phyloP scores from a whole-genome alignment of 225 moss, liverwort and hornwort species.

The Polytrichum formosum region DNA sequence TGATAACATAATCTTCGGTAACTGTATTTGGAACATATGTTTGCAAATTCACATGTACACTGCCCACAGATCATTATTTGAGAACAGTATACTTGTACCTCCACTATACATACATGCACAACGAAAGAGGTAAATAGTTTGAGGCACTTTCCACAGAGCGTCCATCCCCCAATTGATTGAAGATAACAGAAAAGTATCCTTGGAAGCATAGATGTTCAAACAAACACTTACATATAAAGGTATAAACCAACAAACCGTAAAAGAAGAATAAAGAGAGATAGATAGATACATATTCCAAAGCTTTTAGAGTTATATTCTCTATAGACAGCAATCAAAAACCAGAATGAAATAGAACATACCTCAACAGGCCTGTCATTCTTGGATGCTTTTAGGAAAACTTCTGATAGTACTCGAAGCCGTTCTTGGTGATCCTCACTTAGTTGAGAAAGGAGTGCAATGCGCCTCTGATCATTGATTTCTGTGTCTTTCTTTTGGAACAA shows the following conservation, averaged over 20 bases:
- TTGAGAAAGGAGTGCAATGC: constrained; percentile 23
- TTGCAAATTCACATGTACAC: background rate
- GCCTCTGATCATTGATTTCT: constrained; percentile 31
- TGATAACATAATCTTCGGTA: background rate
- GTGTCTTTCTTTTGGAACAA: constrained; percentile 20
- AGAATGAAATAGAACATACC: constrained; percentile 22
- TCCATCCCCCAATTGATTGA: background rate
- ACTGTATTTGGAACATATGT: background rate
- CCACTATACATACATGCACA: background rate
- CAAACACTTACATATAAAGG: too few relatives aligned
- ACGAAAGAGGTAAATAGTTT: background rate
- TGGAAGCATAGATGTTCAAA: too few relatives aligned
- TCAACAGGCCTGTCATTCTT: constrained; percentile 49
- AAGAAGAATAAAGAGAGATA: background rate
- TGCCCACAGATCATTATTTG: background rate
- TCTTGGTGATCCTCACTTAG: constrained; percentile 29
- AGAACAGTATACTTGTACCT: constrained; percentile 3
- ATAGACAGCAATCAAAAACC: background rate
- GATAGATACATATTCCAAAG: background rate
- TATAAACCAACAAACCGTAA: background rate
- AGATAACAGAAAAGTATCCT: background rate
- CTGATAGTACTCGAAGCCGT: constrained; percentile 44
- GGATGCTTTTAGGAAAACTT: constrained; percentile 62
- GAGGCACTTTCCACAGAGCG: too few relatives aligned
- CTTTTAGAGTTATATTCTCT: background rate